Conservation (phyloP, 768 basidiomycete genomes). For the Russula olivacea region DNA sequence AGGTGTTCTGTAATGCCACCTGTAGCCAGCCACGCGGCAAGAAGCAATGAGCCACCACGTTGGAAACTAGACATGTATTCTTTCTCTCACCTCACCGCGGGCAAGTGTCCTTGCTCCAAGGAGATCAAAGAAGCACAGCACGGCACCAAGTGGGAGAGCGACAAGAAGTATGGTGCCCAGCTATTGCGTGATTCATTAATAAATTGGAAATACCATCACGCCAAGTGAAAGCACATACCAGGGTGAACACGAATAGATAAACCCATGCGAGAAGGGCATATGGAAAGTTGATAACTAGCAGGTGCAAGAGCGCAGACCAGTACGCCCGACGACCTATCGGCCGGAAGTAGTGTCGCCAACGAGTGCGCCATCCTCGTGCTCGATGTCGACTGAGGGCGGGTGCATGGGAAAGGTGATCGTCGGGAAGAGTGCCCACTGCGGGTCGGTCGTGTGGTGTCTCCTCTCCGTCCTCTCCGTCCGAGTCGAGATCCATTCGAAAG, state of each 20-base stretch:
- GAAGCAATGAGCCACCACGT: neutral
- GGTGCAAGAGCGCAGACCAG: conserved; percentile 60
- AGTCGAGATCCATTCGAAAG: conserved; percentile 49
- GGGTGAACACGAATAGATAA: conserved; percentile 72
- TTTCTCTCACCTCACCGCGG: conserved; percentile 53
- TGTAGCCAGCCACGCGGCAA: conserved; percentile 26
- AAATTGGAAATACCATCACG: neutral
- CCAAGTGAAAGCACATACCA: conserved; percentile 45
- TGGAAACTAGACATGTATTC: neutral
- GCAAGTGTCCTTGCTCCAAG: conserved; percentile 68
- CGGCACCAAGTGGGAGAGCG: conserved; percentile 68
- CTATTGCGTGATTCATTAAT: conserved; percentile 33
- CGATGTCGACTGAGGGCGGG: conserved; percentile 14
- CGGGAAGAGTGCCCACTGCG: neutral
- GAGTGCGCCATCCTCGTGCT: conserved; percentile 22
- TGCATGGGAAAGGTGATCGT: conserved; percentile 13
- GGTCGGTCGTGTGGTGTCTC: conserved; percentile 21
- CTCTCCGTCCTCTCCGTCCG: conserved; percentile 31
- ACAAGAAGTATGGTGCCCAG: conserved; percentile 76
- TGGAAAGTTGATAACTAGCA: conserved; percentile 71
- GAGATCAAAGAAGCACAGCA: conserved; percentile 72
- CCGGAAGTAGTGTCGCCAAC: conserved; percentile 57
- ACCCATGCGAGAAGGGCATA: conserved; percentile 74
- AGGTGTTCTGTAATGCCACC: conserved; percentile 62
- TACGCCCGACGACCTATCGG: conserved; percentile 55